phyloP scores from a whole-genome alignment of 2,329 filamentous ascomycete genomes.

The Penicillium sp. region DNA sequence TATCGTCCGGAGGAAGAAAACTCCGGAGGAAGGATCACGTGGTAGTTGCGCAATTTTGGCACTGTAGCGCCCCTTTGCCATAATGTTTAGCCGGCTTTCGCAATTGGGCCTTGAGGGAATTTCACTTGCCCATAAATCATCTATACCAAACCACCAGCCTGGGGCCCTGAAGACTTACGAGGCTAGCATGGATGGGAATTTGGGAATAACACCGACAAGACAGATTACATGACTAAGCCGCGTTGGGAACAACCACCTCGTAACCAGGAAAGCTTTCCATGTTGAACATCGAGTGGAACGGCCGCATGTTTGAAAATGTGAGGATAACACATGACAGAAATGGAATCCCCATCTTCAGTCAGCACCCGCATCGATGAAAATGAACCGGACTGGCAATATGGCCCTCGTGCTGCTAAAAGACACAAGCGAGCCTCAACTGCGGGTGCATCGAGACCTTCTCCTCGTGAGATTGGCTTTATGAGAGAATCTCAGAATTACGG shows the following conservation, averaged over 20 bases:
- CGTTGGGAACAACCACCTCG: neutral
- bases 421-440: constrained; percentile 24
- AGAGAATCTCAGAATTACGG: constrained; percentile 48
- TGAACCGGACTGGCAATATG: constrained; percentile 19
- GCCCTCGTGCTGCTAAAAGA: constrained; percentile 24
- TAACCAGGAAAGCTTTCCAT: neutral
- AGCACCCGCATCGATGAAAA: constrained; percentile 14
- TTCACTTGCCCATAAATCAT: neutral
- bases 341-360: constrained; percentile 17
- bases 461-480: constrained; percentile 52
- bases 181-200: no score
- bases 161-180: neutral
- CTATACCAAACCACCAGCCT: no score
- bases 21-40: constrained; percentile 12
- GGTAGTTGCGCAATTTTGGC: no score
- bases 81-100: neutral
- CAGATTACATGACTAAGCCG: neutral
- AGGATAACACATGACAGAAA: neutral
- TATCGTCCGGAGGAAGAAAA: constrained; percentile 17
- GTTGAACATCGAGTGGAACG: neutral
- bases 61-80: neutral
- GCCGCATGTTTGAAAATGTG: constrained; percentile 2
- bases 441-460: constrained; percentile 18
- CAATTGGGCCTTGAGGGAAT: neutral
- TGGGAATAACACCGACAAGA: no score